phyloP scores from a whole-genome alignment of 2,329 filamentous ascomycete genomes.

The Curvularia eragrostidis region DNA sequence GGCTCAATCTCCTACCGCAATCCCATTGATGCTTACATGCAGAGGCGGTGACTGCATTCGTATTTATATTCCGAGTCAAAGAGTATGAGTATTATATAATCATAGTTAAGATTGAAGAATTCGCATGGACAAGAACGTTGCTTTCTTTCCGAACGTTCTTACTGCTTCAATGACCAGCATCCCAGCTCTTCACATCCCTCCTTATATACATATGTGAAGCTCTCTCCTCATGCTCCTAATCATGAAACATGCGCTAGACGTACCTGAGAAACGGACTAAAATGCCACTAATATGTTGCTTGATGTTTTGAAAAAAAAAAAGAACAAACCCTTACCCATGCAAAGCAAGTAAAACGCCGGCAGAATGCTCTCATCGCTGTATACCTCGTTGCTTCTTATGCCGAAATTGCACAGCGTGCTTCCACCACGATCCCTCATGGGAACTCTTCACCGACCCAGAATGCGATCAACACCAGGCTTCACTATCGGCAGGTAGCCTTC shows the following conservation, averaged over 20 bases:
- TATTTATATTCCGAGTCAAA: too few species aligned
- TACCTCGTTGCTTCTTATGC: not conserved
- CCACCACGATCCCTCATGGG: not conserved
- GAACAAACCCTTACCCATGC: not conserved
- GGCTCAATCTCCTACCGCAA: not conserved
- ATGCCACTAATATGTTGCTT: constrained; percentile 2
- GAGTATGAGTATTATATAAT: too few species aligned
- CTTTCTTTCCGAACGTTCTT: not conserved
- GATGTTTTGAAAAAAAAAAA: too few species aligned
- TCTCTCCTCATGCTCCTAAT: not conserved
- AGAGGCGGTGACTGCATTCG: not conserved
- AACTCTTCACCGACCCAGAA: constrained; percentile 15
- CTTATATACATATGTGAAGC: not conserved
- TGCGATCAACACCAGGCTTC: constrained; percentile 24
- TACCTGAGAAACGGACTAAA: not conserved
- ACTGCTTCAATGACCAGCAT: not conserved
- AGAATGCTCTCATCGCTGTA: constrained; percentile 5
- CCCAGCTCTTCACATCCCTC: not conserved
- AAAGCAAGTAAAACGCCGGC: constrained; percentile 1
- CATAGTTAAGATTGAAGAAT: too few species aligned
- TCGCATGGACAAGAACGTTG: too few species aligned
- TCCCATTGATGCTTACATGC: not conserved
- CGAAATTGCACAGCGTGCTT: not conserved
- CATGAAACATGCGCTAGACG: not conserved
- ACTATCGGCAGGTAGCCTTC: constrained; percentile 28